Evolutionary conservation across 2,329 filamentous ascomycete species (phyloP).

Genomic region (Colletotrichum sp.): DNA sequence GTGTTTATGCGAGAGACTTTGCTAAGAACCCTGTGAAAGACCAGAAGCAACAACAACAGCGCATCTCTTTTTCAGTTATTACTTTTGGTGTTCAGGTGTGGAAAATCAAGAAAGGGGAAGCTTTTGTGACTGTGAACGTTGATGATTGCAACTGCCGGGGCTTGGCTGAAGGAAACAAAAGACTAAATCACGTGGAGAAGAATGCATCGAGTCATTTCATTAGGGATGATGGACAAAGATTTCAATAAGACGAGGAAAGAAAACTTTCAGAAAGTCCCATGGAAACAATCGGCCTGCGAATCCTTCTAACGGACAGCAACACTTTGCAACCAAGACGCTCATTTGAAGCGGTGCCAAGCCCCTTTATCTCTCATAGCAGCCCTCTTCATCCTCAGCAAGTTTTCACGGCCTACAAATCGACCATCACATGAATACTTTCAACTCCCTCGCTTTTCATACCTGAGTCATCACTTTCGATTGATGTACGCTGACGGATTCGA

Average conservation of each 20-base stretch:
- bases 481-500: background rate
- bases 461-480: background rate
- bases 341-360: background rate
- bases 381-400: background rate
- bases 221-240: background rate
- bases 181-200: background rate
- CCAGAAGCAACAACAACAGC: background rate
- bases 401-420: background rate
- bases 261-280: background rate
- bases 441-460: background rate
- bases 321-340: background rate
- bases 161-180: background rate
- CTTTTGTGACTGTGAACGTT: background rate
- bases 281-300: background rate
- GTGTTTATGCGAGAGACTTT: background rate
- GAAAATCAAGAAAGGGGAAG: background rate
- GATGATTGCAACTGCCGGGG: background rate
- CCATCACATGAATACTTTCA: background rate
- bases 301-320: background rate
- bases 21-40: background rate
- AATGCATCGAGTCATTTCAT: background rate
- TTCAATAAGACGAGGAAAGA: background rate
- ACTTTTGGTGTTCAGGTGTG: background rate
- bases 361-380: background rate
- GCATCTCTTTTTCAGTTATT: background rate